Evolutionary conservation across 192 early-diverging fungal species (phyloP).

Genomic region (Coemansia javaensis): DNA sequence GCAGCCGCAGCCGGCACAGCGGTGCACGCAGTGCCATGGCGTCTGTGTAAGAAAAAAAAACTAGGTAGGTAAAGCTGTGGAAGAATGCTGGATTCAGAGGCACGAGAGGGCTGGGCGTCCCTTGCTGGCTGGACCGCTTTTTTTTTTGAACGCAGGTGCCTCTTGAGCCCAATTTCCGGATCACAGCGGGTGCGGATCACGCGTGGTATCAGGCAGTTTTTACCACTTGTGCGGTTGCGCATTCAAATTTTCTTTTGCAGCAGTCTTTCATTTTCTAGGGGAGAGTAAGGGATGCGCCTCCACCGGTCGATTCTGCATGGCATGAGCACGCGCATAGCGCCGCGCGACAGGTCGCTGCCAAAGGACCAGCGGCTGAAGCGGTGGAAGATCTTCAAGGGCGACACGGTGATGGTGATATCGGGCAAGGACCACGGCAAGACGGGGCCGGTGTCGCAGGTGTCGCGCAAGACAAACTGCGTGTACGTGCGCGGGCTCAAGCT

Average conservation of each 20-base stretch:
- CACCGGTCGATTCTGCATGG: slow-evolving; percentile 38
- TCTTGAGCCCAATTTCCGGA: too few relatives aligned
- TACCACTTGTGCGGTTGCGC: background rate
- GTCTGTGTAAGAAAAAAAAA: too few relatives aligned
- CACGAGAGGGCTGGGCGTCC: too few relatives aligned
- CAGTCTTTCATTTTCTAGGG: background rate
- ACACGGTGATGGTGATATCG: slow-evolving; percentile 59
- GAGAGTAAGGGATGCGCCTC: slow-evolving; percentile 18
- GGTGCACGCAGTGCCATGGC: too few relatives aligned
- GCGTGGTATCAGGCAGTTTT: background rate
- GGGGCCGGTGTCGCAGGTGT: slow-evolving; percentile 58
- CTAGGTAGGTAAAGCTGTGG: too few relatives aligned
- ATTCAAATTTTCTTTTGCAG: background rate
- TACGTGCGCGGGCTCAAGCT: slow-evolving; percentile 58
- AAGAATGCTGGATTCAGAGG: too few relatives aligned
- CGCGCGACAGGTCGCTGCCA: slow-evolving; percentile 35
- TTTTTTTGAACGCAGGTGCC: too few relatives aligned
- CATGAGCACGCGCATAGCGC: slow-evolving; percentile 16
- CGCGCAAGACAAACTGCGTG: slow-evolving; percentile 59
- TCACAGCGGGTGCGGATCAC: background rate
- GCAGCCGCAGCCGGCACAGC: too few relatives aligned
- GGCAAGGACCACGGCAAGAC: slow-evolving; percentile 62
- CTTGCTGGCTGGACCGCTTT: too few relatives aligned
- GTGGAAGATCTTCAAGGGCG: slow-evolving; percentile 61
- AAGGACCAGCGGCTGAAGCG: slow-evolving; percentile 48